Evolutionary conservation across 2,329 filamentous ascomycete genomes (phyloP), one percentile per base, ranked within the genome.

Genomic region (Verruconis gallopava): DNA sequence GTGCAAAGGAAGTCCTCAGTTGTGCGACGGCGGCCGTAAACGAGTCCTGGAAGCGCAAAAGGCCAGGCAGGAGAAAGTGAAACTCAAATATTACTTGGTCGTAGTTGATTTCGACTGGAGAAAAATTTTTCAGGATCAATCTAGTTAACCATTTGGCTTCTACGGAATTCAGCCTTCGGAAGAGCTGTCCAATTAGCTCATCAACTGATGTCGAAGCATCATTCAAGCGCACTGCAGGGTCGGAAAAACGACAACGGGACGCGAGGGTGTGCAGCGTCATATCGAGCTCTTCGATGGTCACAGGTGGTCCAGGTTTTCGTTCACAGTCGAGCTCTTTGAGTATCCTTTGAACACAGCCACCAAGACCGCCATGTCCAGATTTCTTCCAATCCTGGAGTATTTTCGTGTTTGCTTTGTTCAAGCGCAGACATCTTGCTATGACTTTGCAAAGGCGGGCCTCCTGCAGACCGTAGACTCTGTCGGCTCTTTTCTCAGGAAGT

Each of bases 101-200:
- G 20, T 68, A 63, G 17, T 85, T 75, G 2, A 93, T 53, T 2
- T 71, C 56, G 0, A 88, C 66, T 0, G 81, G 80, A n/a, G 71
- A 67, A 45, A 79, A 83, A 47, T 79, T 73, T 54, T 93, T 91
- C 20, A 93, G 64, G 4, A 94, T 67, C 21, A 95, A 65, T 3
- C 88, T 72, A 0, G 83, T 83, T 9, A 94, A 68, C 88, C 88
- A 95, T 61, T 94, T 94, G 3, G 79, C 81, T 54, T 93, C 83
- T 34, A 67, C 66, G 3, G 83, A 73, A 36, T 67, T 66, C 6
- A 85, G 54, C 5, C 73, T 71, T 21, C 61, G 64, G 51, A 81
- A 82, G 1, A 88, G 54, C 0, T 56, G 54, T 15, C 66, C 65
- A 1, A 89, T 57, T 3, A 68, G 56, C 3, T 62, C 59, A 17